Conservation (phyloP, 192 early-diverging fungal genomes). For the Coemansia sp. region DNA sequence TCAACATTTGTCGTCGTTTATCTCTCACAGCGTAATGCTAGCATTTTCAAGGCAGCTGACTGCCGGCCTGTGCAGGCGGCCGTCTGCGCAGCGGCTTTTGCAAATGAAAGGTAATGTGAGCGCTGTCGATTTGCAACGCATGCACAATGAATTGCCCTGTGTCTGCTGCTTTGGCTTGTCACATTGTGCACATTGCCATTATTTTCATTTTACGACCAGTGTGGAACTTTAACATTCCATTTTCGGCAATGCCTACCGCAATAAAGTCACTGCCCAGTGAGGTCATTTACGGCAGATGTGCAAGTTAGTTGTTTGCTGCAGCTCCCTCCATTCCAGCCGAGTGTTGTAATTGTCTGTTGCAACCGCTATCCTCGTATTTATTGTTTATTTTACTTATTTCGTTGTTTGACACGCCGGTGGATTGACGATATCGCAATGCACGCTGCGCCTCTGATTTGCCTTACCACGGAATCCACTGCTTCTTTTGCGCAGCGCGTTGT, state of each 20-base stretch:
- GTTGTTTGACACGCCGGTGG: not conserved
- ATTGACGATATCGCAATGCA: not conserved
- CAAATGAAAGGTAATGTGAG: constrained; percentile 10
- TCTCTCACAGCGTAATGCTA: not conserved
- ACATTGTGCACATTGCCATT: not conserved
- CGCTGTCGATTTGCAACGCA: constrained; percentile 1
- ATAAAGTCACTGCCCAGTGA: not conserved
- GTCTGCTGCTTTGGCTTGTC: not conserved
- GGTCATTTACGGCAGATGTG: constrained; percentile 1
- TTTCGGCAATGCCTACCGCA: not conserved
- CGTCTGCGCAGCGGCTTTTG: constrained; percentile 9
- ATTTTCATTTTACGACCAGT: not conserved
- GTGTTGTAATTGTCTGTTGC: not conserved
- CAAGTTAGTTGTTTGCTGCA: not conserved
- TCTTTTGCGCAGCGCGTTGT: not conserved
- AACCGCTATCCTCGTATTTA: not conserved
- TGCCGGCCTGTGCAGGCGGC: not conserved
- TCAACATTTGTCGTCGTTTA: constrained; percentile 4
- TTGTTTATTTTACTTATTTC: not conserved
- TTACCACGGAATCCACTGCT: not conserved
- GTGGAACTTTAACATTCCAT: not conserved
- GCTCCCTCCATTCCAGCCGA: not conserved
- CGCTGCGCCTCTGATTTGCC: constrained; percentile 4
- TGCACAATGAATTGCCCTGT: constrained; percentile 4
- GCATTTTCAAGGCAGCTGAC: constrained; percentile 15